Conservation (phyloP, 139 green algal species). For the Bryopsis sp. region DNA sequence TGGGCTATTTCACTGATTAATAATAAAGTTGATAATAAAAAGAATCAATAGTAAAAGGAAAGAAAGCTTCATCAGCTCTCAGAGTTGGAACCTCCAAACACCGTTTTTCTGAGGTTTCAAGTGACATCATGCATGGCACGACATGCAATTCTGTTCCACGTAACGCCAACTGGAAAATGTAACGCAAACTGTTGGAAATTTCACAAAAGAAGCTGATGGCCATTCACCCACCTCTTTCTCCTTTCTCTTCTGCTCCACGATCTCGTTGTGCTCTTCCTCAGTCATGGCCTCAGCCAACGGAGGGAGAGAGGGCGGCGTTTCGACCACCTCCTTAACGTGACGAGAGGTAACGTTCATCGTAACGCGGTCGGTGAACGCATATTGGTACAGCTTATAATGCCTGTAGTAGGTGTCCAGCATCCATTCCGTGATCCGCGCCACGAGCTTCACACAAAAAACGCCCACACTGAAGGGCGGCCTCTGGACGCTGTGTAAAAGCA, state of each 20-base stretch:
- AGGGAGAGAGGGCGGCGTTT: conserved; percentile 28
- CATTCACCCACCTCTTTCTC: conserved; percentile 16
- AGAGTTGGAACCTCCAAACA: no score
- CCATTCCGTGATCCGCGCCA: conserved; percentile 42
- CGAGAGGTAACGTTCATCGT: conserved; percentile 35
- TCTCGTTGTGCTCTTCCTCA: conserved; percentile 34
- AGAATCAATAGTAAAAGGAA: no score
- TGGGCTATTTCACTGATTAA: no score
- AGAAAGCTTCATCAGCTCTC: no score
- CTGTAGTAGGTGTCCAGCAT: conserved; percentile 51
- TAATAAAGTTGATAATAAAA: no score
- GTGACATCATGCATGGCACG: no score
- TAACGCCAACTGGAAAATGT: no score
- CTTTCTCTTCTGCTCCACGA: conserved; percentile 22
- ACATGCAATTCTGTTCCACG: no score
- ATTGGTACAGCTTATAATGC: conserved; percentile 70
- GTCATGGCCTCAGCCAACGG: conserved; percentile 35
- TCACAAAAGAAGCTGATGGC: no score
- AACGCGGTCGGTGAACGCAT: conserved; percentile 42
- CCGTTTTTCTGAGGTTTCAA: no score
- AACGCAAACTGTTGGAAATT: no score
- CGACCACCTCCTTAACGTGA: conserved; percentile 34
- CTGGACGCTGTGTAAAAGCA: conserved; percentile 51
- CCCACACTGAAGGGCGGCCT: conserved; percentile 54
- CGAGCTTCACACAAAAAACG: conserved; percentile 44